phyloP scores from a whole-genome alignment of 225 moss, liverwort and hornwort genomes.

The Climacium dendroides region DNA sequence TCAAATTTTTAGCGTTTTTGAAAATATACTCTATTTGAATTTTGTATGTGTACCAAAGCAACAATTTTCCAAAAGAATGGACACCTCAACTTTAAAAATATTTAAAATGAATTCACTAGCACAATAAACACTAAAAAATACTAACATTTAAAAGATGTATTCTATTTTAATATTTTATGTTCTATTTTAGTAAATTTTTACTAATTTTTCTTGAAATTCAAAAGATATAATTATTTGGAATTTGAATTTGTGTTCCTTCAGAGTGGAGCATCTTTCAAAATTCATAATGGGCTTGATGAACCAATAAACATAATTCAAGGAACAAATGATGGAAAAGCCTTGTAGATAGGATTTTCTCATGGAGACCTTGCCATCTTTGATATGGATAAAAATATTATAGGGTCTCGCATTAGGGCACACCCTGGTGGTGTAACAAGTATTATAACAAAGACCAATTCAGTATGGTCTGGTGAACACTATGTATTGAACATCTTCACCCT shows the following conservation, averaged over 20 bases:
- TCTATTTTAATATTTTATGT: too few relatives aligned
- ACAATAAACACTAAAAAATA: too few relatives aligned
- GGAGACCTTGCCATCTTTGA: neutral
- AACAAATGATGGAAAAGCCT: neutral
- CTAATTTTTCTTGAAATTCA: neutral
- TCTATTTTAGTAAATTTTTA: too few relatives aligned
- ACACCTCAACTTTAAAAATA: neutral
- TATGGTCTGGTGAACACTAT: constrained; percentile 70
- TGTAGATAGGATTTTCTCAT: constrained; percentile 1
- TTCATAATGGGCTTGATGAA: neutral
- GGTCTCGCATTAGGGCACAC: neutral
- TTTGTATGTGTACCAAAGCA: fast-evolving
- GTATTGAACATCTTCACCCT: constrained; percentile 30
- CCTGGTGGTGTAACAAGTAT: constrained; percentile 17
- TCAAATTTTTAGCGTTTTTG: neutral
- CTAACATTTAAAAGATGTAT: too few relatives aligned
- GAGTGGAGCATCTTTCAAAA: neutral
- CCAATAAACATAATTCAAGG: neutral
- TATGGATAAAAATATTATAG: neutral
- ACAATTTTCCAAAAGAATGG: neutral
- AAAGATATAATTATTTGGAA: too few relatives aligned
- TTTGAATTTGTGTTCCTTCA: neutral
- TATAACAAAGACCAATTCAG: constrained; percentile 31
- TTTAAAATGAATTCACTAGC: neutral
- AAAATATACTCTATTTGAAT: neutral